These are phyloP conservation scores for Arbutus unedo DNA, from an alignment of 148 eudicot genomes.

Conservation along the genomic window DNA sequence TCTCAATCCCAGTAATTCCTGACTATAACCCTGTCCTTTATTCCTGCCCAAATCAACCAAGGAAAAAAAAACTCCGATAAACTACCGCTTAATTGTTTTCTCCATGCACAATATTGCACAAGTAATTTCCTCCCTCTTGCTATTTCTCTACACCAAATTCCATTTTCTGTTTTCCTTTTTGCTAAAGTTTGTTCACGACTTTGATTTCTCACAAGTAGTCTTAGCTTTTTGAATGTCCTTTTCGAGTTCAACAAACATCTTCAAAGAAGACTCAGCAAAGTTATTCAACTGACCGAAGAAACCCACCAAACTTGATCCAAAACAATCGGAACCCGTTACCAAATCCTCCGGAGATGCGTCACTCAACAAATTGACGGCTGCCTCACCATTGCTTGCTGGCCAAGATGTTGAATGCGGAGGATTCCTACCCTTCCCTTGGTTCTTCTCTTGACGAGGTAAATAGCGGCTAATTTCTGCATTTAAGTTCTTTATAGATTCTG, in stretches of 20 bases:
- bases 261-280: slow-evolving; percentile 55
- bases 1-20: not conserved
- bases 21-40: not conserved
- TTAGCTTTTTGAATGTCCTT: slow-evolving; percentile 52
- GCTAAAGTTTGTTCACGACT: slow-evolving; percentile 18
- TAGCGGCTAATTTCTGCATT: slow-evolving; percentile 50
- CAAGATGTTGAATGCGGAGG: not conserved
- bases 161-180: not conserved
- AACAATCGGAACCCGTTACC: slow-evolving; percentile 40
- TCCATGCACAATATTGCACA: slow-evolving; percentile 13
- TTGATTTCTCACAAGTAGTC: slow-evolving; percentile 39
- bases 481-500: slow-evolving; percentile 52
- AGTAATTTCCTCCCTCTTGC: not conserved
- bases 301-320: slow-evolving; percentile 42
- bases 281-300: slow-evolving; percentile 52
- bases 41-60: not conserved
- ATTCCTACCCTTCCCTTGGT: slow-evolving; percentile 43
- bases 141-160: slow-evolving; percentile 8
- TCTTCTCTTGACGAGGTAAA: slow-evolving; percentile 76
- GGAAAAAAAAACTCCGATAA: not conserved
- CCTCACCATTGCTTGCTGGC: slow-evolving; percentile 24
- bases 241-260: slow-evolving; percentile 60
- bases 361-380: slow-evolving; percentile 26
- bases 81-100: not conserved
- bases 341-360: slow-evolving; percentile 47